Percentiles rank a stretch among this genome's conserved stretches.
These are phyloP conservation scores for Ramalina intermedia DNA, from an alignment of 495 filamentous ascomycete genomes.

Conservation along the genomic window DNA sequence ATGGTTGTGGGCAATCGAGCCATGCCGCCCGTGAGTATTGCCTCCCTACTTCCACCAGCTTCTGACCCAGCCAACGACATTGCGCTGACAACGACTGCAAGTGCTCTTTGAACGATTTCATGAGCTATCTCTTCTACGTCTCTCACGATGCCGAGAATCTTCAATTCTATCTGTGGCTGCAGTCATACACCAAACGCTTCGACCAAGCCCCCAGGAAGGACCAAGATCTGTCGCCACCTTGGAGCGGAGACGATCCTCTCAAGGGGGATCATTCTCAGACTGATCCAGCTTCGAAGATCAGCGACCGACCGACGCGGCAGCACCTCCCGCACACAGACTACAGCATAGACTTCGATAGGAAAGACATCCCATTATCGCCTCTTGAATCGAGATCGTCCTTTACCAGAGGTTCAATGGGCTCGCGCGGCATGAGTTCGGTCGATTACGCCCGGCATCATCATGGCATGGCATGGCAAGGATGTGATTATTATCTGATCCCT, in stretches of 20 bases:
- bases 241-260: conserved; percentile 9
- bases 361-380: conserved; percentile 2
- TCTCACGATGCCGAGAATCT: conserved; percentile 33
- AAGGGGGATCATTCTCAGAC: conserved; percentile 3
- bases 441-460: conserved; percentile 8
- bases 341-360: conserved; percentile 9
- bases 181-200: conserved; percentile 30
- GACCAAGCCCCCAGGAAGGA: conserved; percentile 10
- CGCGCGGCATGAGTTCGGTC: conserved; percentile 5
- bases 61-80: background rate
- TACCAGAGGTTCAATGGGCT: conserved; percentile 1
- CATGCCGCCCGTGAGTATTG: conserved; percentile 29
- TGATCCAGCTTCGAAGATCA: conserved; percentile 1
- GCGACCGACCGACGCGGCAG: background rate
- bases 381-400: background rate
- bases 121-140: conserved; percentile 29
- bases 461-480: conserved; percentile 12
- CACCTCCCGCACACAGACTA: background rate
- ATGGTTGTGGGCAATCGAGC: conserved; percentile 28
- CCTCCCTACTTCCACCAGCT: conserved; percentile 20
- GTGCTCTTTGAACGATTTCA: conserved; percentile 15
- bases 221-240: conserved; percentile 19
- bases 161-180: conserved; percentile 39
- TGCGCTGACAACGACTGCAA: background rate
- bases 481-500: background rate